Conservation (phyloP, 495 filamentous ascomycete species). For the Aspergillus indologenus region DNA sequence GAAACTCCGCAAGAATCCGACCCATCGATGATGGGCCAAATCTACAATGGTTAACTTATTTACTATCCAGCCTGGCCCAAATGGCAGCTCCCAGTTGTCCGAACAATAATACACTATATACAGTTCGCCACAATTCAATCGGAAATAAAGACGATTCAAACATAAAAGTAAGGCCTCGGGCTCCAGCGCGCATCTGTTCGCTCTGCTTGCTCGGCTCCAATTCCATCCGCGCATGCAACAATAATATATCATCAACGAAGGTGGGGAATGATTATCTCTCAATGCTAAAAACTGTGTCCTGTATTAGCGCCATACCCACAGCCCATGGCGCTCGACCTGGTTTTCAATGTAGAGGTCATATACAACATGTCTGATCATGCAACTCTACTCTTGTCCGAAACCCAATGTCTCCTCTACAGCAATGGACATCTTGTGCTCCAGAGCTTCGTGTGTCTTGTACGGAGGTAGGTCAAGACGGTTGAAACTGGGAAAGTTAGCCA, state of each 20-base stretch:
- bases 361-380: constrained; percentile 10
- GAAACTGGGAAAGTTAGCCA: constrained; percentile 60
- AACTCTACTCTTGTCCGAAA: constrained; percentile 88
- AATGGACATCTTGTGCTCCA: constrained; percentile 87
- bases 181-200: not conserved
- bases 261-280: not conserved
- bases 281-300: not conserved
- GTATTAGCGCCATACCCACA: not conserved
- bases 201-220: not conserved
- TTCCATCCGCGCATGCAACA: not conserved
- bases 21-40: not conserved
- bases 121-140: constrained; percentile 1
- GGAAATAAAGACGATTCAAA: not conserved
- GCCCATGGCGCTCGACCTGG: not conserved
- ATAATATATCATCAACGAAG: not conserved
- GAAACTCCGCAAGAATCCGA: too few species aligned
- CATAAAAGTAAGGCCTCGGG: not conserved
- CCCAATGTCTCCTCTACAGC: constrained; percentile 99
- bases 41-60: not conserved
- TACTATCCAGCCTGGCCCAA: not conserved
- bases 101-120: constrained; percentile 7
- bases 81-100: not conserved
- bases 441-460: constrained; percentile 81
- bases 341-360: constrained; percentile 8
- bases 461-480: constrained; percentile 95